These are phyloP conservation scores for Exserohilum turcica DNA, from an alignment of 2,329 filamentous ascomycete species.

Conservation along the genomic window DNA sequence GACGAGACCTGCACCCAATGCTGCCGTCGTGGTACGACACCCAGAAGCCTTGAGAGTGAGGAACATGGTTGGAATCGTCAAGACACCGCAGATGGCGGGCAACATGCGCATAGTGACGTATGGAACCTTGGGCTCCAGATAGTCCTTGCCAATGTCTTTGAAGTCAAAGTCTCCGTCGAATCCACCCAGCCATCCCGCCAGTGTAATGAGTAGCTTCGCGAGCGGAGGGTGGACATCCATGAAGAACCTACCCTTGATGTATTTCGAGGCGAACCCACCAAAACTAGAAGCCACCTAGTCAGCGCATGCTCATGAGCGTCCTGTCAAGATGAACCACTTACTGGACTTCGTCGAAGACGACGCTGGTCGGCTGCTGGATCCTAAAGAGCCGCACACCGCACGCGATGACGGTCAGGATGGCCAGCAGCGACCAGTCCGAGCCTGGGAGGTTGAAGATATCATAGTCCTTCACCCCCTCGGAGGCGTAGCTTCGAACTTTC, in stretches of 20 bases:
- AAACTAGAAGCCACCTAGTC: conserved; percentile 64
- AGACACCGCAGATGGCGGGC: conserved; percentile 84
- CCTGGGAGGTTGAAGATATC: conserved; percentile 86
- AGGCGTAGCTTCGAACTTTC: conserved; percentile 65
- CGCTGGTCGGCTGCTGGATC: conserved; percentile 94
- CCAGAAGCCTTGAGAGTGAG: conserved; percentile 89
- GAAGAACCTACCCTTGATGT: conserved; percentile 99
- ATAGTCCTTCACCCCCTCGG: conserved; percentile 82
- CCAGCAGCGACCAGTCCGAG: conserved; percentile 80
- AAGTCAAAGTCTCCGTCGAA: conserved; percentile 98
- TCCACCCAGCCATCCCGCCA: conserved; percentile 91
- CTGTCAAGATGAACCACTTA: conserved; percentile 58
- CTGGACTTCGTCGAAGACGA: conserved; percentile 99
- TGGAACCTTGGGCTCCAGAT: conserved; percentile 89
- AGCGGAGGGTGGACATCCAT: conserved; percentile 99
- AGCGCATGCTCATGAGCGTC: conserved; percentile 18
- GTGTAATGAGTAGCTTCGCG: conserved; percentile 93
- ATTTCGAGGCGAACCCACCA: conserved; percentile 96
- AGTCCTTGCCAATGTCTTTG: conserved; percentile 99
- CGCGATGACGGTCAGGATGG: conserved; percentile 74
- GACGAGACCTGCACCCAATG: conserved; percentile 81
- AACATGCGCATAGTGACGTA: conserved; percentile 98
- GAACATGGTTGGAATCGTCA: conserved; percentile 91
- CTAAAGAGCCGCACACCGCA: conserved; percentile 85
- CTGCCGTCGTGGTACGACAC: conserved; percentile 83